Evolutionary conservation across 441 rosid species (phyloP), one percentile per base, ranked within the genome.

Genomic region (Pelargonium cotyledonis): DNA sequence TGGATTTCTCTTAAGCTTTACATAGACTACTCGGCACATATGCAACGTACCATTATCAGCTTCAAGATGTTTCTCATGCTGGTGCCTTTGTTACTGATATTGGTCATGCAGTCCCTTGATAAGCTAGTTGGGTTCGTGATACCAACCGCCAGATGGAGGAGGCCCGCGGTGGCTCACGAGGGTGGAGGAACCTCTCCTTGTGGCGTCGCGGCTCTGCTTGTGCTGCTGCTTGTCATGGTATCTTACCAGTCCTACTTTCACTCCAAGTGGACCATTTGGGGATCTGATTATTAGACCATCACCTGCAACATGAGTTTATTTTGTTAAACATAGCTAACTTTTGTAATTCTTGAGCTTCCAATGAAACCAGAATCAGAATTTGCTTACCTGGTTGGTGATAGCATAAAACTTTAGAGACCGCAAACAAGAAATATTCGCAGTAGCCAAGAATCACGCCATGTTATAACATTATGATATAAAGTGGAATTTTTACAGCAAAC

Each of bases 231-330:
- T 74, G 41, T 89, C 57, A 72, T 90, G 82, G 81, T 86, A 19
- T 85, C 86, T 71, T 83, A 79, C 69, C 96, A 83, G 72, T 84
- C 97, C 0, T 81, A 83, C 35, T 76, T 88, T 47, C 90, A 79
- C 78, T 85, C 93, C 66, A 72, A 85, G 72, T 87, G 91, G 90
- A 66, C 49, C 57, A 64, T 80, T 21, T 81, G 82, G 86, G 75
- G 75, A 29, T 67, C 73, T 35, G 0, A 21, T 55, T 81, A 53
- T 12, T 46, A 35, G 9, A 8, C 2, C 8, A 46, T n/a, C n/a
- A n/a, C n/a, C n/a, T n/a, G n/a, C n/a, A n/a, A n/a, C n/a, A n/a
- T n/a, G n/a, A n/a, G n/a, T n/a, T n/a, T n/a, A n/a, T n/a, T n/a
- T n/a, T n/a, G n/a, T n/a, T n/a, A n/a, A n/a, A n/a, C n/a, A n/a